Evolutionary conservation across 2,329 filamentous ascomycete species (phyloP).

Genomic region (Aspergillus transmontanensis): DNA sequence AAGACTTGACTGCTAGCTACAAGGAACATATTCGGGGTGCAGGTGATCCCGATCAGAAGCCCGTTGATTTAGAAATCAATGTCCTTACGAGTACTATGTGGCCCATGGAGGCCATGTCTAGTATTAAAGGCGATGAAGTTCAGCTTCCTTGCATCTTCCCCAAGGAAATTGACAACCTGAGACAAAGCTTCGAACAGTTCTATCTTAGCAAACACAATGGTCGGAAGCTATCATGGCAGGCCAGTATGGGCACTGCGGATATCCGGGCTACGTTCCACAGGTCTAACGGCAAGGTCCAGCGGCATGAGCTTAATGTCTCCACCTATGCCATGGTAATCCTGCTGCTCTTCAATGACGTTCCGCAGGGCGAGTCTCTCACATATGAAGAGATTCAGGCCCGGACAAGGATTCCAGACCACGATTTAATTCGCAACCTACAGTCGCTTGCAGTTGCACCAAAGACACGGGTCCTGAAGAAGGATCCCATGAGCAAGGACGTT

Average conservation of each 20-base stretch:
- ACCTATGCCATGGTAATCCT: slow-evolving; percentile 92
- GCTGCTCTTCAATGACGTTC: slow-evolving; percentile 82
- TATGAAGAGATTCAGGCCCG: slow-evolving; percentile 79
- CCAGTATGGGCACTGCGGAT: slow-evolving; percentile 79
- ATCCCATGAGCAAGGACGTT: slow-evolving; percentile 76
- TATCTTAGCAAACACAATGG: slow-evolving; percentile 88
- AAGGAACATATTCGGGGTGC: slow-evolving; percentile 66
- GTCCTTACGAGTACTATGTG: slow-evolving; percentile 93
- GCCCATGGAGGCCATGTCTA: slow-evolving; percentile 85
- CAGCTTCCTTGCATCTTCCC: slow-evolving; percentile 69
- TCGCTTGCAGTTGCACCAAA: slow-evolving; percentile 83
- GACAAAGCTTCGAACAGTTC: slow-evolving; percentile 83
- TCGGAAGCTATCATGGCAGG: slow-evolving; percentile 81
- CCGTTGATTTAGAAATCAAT: slow-evolving; percentile 78
- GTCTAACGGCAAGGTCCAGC: slow-evolving; percentile 70
- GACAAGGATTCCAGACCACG: slow-evolving; percentile 75
- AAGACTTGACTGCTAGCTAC: slow-evolving; percentile 78
- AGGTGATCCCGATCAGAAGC: slow-evolving; percentile 60
- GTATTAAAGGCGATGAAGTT: slow-evolving; percentile 52
- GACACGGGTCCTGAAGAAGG: slow-evolving; percentile 77
- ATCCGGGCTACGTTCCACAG: slow-evolving; percentile 76
- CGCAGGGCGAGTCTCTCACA: slow-evolving; percentile 52
- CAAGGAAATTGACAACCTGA: slow-evolving; percentile 70
- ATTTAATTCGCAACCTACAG: slow-evolving; percentile 76
- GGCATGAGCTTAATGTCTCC: slow-evolving; percentile 88